Evolutionary conservation across 108 stramenopile species (phyloP).

Genomic region (Cyclotella atomus): DNA sequence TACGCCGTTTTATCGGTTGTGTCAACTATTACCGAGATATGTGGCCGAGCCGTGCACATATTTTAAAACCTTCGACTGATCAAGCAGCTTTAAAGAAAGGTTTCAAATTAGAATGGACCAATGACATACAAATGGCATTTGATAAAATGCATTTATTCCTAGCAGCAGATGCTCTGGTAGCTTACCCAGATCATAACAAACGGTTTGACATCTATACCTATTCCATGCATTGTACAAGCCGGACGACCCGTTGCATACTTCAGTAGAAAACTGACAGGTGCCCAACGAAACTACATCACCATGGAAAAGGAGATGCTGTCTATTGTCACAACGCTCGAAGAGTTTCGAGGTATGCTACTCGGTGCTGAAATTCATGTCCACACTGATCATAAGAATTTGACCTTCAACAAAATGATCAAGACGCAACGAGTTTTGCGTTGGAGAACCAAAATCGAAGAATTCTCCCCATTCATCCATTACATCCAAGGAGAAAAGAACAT

Average conservation of each 20-base stretch:
- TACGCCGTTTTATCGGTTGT: conserved; percentile 50
- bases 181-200: conserved; percentile 49
- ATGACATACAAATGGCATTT: conserved; percentile 43
- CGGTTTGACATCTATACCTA: conserved; percentile 48
- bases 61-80: conserved; percentile 50
- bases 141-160: conserved; percentile 29
- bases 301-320: conserved; percentile 29
- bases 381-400: conserved; percentile 47
- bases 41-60: conserved; percentile 51
- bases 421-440: conserved; percentile 55
- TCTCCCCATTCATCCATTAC: conserved; percentile 28
- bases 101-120: conserved; percentile 29
- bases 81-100: conserved; percentile 23
- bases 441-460: conserved; percentile 50
- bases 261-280: conserved; percentile 14
- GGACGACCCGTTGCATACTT: conserved; percentile 29
- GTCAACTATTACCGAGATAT: conserved; percentile 53
- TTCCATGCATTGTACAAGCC: conserved; percentile 29
- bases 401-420: conserved; percentile 19
- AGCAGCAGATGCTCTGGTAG: conserved; percentile 25
- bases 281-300: conserved; percentile 30
- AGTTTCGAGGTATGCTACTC: conserved; percentile 14
- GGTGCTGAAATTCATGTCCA: conserved; percentile 31
- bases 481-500: conserved; percentile 44
- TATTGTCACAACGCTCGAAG: conserved; percentile 37